Evolutionary conservation across 78 protist species (phyloP).

Genomic region (Chrysochromulina parva): DNA sequence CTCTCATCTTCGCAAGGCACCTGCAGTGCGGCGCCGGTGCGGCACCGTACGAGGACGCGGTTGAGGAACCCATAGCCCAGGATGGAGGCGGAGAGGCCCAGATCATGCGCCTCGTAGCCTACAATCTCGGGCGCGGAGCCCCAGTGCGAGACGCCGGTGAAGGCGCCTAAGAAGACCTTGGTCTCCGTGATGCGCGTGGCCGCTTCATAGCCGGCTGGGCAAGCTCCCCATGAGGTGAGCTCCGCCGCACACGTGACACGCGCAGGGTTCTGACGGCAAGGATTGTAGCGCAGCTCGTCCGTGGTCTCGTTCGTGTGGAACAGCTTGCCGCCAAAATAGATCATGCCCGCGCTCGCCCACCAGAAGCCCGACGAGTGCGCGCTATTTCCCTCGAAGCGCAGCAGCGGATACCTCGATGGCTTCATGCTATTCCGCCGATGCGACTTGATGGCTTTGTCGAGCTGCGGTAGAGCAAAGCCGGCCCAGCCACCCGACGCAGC

Average conservation of each 20-base stretch:
- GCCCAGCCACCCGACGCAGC: constrained; percentile 81
- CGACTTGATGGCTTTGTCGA: constrained; percentile 51
- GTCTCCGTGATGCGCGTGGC: background rate
- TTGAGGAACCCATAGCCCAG: background rate
- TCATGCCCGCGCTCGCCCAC: constrained; percentile 52
- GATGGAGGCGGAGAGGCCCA: background rate
- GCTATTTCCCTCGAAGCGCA: constrained; percentile 69
- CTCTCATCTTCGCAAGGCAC: background rate
- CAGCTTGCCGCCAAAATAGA: constrained; percentile 66
- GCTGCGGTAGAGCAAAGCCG: constrained; percentile 70
- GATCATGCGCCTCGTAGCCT: constrained; percentile 8
- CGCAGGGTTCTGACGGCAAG: background rate
- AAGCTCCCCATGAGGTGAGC: background rate
- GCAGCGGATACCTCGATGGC: constrained; percentile 49
- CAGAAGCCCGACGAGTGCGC: constrained; percentile 64
- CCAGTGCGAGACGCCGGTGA: constrained; percentile 1
- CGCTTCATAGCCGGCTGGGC: background rate
- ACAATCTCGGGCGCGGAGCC: background rate
- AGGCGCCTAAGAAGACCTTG: background rate
- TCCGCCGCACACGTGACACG: background rate
- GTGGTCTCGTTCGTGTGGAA: background rate
- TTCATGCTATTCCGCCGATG: background rate
- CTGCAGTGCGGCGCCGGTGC: background rate
- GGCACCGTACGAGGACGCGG: too few species aligned
- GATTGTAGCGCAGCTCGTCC: background rate